Base-by-base conservation (phyloP, 2,329 filamentous ascomycete species). In the Exserohilum turcica region DNA sequence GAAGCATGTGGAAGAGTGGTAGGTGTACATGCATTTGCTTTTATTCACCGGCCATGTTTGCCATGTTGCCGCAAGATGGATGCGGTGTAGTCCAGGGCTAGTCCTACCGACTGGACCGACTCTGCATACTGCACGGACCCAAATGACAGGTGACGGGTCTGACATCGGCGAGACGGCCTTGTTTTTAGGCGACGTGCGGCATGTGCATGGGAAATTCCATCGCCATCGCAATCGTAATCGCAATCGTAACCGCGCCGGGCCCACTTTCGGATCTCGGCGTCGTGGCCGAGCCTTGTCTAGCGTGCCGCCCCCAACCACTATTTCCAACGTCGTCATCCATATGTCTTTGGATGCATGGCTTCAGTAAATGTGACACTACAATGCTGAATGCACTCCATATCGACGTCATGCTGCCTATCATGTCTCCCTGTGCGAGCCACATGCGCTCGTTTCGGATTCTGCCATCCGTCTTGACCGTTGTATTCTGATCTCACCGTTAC, bases 261-360 rank as follows among this genome's bases (percentile, higher is more conserved):
- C 27, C 7, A 43, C 31, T 6, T 33, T 38, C 42, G 44, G 48
- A 37, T 44, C 43, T 19, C 16, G 13, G 31, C 15, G 31, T 38
- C 43, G 36, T 46, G 39, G 48, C 52, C 54, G 42, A 19, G 50
- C 12, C 54, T 59, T n/a, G n/a, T n/a, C n/a, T 62, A 56, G 62
- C 55, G 48, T 53, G 60, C 53, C 51, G 45, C 52, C 40, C 31
- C 21, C 35, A 48, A 18, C 59, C 39, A 55, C 48, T 50, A 54
- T 55, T 58, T 59, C 44, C 33, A 44, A 40, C 51, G 48, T 62
- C 64, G 64, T 66, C 64, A 66, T 66, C 43, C 56, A 62, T 66
- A 59, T 56, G 52, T 52, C 42, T 59, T 54, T 49, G 59, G 53
- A 35, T 54, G 51, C 43, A 27, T 36, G 48, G 29, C 35, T 59